phyloP scores from a whole-genome alignment of 257 asterid genomes.

The Paulownia fortunei region DNA sequence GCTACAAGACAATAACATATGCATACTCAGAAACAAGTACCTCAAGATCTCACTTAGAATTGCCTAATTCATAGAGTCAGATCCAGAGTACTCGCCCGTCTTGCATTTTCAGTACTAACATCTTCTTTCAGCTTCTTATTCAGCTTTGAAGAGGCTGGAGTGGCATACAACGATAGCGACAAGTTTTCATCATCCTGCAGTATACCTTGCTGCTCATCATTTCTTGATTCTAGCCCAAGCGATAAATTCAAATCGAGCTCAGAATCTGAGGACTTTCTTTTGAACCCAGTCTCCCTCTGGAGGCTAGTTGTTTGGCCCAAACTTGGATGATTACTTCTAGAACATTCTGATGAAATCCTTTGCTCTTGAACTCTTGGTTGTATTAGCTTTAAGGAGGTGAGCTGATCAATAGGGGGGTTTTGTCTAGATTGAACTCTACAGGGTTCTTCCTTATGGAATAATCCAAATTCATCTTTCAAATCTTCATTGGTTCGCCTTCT shows the following conservation, averaged over 20 bases:
- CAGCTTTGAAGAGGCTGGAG: constrained; percentile 35
- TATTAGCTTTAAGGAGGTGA: too few relatives aligned
- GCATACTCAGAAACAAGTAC: constrained; percentile 56
- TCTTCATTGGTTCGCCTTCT: constrained; percentile 26
- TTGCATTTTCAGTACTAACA: constrained; percentile 33
- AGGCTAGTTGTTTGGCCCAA: not conserved
- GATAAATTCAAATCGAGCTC: constrained; percentile 63
- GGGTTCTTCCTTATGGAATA: constrained; percentile 30
- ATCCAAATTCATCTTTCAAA: constrained; percentile 31
- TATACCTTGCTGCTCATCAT: too few relatives aligned
- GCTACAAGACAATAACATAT: constrained; percentile 44
- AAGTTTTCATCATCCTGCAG: constrained; percentile 46
- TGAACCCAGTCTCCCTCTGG: constrained; percentile 30
- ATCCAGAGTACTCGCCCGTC: constrained; percentile 87
- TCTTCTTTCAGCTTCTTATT: constrained; percentile 47
- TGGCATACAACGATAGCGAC: constrained; percentile 50
- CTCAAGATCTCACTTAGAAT: constrained; percentile 87
- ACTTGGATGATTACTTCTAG: constrained; percentile 11
- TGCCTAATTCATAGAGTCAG: constrained; percentile 89
- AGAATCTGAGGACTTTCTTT: constrained; percentile 51
- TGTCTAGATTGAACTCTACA: constrained; percentile 33
- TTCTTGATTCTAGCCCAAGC: constrained; percentile 48
- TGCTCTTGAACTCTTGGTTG: too few relatives aligned
- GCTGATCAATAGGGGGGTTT: constrained; percentile 52
- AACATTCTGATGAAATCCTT: too few relatives aligned